Percentiles rank a stretch among this genome's conserved stretches.
These are phyloP conservation scores for Elsinoe necatrix DNA, from an alignment of 2,329 filamentous ascomycete genomes.

Conservation along the genomic window DNA sequence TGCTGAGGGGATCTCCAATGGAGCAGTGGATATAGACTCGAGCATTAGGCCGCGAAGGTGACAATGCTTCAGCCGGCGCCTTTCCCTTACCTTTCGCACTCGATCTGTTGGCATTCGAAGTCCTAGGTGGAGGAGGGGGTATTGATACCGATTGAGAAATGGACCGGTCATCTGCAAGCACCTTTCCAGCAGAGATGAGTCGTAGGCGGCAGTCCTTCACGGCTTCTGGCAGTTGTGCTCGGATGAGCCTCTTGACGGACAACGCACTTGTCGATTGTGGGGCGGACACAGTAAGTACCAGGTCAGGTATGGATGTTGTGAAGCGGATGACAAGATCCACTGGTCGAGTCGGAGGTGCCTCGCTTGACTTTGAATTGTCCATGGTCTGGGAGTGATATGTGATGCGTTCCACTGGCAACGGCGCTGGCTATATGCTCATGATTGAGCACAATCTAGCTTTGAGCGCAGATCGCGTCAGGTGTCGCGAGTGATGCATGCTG, in stretches of 20 bases:
- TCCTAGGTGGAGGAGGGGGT: slow-evolving; percentile 46
- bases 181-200: slow-evolving; percentile 81
- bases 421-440: background rate
- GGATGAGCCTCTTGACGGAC: slow-evolving; percentile 74
- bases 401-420: background rate
- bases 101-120: slow-evolving; percentile 26
- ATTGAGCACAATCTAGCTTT: background rate
- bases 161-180: slow-evolving; percentile 65
- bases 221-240: slow-evolving; percentile 55
- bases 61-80: slow-evolving; percentile 42
- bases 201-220: slow-evolving; percentile 65
- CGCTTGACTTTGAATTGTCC: background rate
- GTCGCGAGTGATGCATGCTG: background rate
- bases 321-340: slow-evolving; percentile 84
- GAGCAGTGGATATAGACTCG: slow-evolving; percentile 89
- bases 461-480: background rate
- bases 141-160: slow-evolving; percentile 61
- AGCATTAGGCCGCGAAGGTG: slow-evolving; percentile 28
- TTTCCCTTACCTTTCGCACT: slow-evolving; percentile 56
- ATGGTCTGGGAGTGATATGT: background rate
- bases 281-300: slow-evolving; percentile 64
- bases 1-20: slow-evolving; percentile 64
- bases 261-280: slow-evolving; percentile 64
- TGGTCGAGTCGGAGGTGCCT: slow-evolving; percentile 24
- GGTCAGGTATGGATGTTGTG: slow-evolving; percentile 73